phyloP scores from a whole-genome alignment of 768 basidiomycete genomes.

The Leccinum arenicola region DNA sequence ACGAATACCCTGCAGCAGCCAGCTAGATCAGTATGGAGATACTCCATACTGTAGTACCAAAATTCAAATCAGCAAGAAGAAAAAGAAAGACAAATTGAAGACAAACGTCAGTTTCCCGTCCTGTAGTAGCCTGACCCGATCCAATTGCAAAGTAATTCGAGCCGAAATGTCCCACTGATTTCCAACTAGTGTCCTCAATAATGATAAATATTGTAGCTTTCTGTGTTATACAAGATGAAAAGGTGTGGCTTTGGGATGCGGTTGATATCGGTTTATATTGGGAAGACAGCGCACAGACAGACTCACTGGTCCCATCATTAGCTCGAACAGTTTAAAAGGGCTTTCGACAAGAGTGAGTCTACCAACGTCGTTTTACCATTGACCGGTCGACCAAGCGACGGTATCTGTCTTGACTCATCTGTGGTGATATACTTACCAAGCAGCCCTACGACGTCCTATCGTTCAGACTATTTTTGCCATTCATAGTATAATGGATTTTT shows the following conservation, averaged over 20 bases:
- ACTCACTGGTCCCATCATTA: background rate
- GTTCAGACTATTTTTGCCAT: conserved; percentile 8
- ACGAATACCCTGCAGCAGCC: too few relatives aligned
- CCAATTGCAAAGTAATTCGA: background rate
- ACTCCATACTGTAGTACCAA: too few relatives aligned
- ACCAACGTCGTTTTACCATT: too few relatives aligned
- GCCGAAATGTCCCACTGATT: too few relatives aligned
- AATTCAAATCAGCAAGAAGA: background rate
- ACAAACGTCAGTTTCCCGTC: background rate
- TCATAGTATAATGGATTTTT: conserved; percentile 26
- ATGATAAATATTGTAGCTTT: background rate
- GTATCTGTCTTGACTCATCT: too few relatives aligned
- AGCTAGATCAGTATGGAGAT: too few relatives aligned
- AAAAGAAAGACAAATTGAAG: too few relatives aligned
- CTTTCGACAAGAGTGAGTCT: background rate
- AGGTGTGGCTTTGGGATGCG: background rate
- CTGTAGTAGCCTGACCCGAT: too few relatives aligned
- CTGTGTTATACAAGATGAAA: background rate
- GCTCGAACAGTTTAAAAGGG: background rate
- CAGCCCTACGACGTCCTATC: background rate
- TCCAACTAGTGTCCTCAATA: background rate
- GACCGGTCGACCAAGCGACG: too few relatives aligned
- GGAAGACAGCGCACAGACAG: background rate
- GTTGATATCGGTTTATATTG: background rate
- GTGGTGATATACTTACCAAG: background rate